Percentiles rank a stretch among this genome's conserved stretches.
phyloP scores from a whole-genome alignment of 1,139 yeast species.

The Spencermartinsiella ligniputridi region DNA sequence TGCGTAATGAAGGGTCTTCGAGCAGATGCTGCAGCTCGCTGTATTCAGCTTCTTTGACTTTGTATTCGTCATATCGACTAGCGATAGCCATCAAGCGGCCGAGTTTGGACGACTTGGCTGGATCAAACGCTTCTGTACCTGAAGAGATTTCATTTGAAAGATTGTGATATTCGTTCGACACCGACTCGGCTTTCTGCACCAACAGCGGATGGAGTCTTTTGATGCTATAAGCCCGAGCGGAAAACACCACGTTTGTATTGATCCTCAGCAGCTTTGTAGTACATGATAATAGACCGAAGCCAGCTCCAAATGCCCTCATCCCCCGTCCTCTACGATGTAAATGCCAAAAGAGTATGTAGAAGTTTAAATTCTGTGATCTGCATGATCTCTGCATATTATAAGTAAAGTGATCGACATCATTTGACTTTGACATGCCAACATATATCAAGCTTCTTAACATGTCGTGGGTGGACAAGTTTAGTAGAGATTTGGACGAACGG shows the following conservation, averaged over 20 bases:
- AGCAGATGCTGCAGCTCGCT: slow-evolving; percentile 36
- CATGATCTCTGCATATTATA: no score
- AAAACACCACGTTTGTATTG: no score
- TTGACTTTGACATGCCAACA: no score
- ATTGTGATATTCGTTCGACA: slow-evolving; percentile 46
- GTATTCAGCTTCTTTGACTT: slow-evolving; percentile 29
- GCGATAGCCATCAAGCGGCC: slow-evolving; percentile 53
- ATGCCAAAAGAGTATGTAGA: no score
- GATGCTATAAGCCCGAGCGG: no score
- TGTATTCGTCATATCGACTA: slow-evolving; percentile 49
- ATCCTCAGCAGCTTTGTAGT: no score
- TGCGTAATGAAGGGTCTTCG: slow-evolving; percentile 36
- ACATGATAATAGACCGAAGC: no score
- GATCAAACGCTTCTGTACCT: slow-evolving; percentile 45
- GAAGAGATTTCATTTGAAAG: slow-evolving; percentile 48
- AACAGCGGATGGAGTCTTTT: slow-evolving; percentile 22
- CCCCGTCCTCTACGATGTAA: no score
- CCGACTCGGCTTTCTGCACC: slow-evolving; percentile 49
- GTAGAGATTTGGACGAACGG: slow-evolving; percentile 33
- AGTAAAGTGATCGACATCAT: no score
- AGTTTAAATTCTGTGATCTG: no score
- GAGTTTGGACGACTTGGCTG: slow-evolving; percentile 52
- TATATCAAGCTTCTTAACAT: no score
- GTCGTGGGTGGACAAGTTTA: slow-evolving; percentile 11
- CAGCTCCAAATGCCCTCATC: no score